phyloP scores from a whole-genome alignment of 2,329 filamentous ascomycete genomes.

The Triangularia verruculosa region DNA sequence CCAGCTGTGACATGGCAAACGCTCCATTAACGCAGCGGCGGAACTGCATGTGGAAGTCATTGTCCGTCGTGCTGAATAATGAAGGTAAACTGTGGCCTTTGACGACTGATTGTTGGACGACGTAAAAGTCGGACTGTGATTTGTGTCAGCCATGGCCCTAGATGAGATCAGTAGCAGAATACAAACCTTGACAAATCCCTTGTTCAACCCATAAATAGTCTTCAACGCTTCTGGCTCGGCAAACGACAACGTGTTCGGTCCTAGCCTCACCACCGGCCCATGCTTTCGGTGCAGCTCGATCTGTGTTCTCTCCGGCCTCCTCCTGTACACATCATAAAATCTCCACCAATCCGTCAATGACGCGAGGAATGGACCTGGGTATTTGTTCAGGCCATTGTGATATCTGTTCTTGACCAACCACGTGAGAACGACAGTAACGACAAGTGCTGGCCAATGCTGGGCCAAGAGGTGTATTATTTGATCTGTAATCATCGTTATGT shows the following conservation, averaged over 20 bases:
- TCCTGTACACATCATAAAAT: slow-evolving; percentile 63
- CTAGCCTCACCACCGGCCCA: slow-evolving; percentile 71
- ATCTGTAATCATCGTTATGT: slow-evolving; percentile 32
- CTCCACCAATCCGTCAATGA: slow-evolving; percentile 72
- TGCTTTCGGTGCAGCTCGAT: slow-evolving; percentile 66
- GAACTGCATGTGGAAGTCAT: slow-evolving; percentile 72
- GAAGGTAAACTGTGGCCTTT: slow-evolving; percentile 67
- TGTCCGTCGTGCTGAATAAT: slow-evolving; percentile 73
- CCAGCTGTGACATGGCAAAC: slow-evolving; percentile 73
- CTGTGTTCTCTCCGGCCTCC: slow-evolving; percentile 65
- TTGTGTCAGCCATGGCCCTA: background rate
- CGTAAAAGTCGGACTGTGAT: slow-evolving; percentile 71
- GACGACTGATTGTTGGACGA: slow-evolving; percentile 70
- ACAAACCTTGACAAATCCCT: slow-evolving; percentile 70
- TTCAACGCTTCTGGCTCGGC: slow-evolving; percentile 70
- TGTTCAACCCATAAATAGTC: slow-evolving; percentile 77
- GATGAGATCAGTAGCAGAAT: background rate
- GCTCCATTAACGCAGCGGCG: slow-evolving; percentile 72
- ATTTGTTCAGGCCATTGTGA: slow-evolving; percentile 61
- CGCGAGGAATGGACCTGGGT: slow-evolving; percentile 70
- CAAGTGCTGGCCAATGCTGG: slow-evolving; percentile 44
- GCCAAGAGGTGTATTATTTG: slow-evolving; percentile 36
- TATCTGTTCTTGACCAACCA: slow-evolving; percentile 50
- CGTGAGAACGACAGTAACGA: slow-evolving; percentile 32
- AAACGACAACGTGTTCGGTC: slow-evolving; percentile 72